phyloP scores from a whole-genome alignment of 805 yeast species.

The Debaryomyces prosopidis region DNA sequence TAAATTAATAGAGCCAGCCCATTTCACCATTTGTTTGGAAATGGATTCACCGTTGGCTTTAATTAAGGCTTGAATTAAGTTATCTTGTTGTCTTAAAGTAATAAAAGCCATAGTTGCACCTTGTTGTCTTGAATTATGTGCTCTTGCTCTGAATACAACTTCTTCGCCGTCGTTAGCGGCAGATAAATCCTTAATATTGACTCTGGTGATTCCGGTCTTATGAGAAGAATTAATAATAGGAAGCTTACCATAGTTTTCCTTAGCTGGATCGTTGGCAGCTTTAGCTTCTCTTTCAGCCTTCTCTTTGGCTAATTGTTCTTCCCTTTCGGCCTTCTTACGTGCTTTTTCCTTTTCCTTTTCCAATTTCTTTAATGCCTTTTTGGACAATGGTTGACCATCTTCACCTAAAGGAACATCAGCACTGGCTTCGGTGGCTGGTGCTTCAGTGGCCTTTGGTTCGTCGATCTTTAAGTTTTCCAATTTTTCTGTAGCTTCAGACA shows the following conservation, averaged over 20 bases:
- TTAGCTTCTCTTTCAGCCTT: constrained; percentile 73
- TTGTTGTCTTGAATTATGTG: constrained; percentile 91
- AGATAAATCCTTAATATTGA: constrained; percentile 55
- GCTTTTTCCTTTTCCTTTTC: constrained; percentile 93
- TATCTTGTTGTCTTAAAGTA: constrained; percentile 87
- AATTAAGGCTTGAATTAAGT: constrained; percentile 79
- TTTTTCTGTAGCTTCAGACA: constrained; percentile 28
- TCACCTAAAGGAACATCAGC: constrained; percentile 47
- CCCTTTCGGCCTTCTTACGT: constrained; percentile 88
- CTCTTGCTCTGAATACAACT: constrained; percentile 88
- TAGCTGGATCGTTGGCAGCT: constrained; percentile 81
- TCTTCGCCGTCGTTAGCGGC: constrained; percentile 70
- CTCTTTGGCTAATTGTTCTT: constrained; percentile 82
- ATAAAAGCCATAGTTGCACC: constrained; percentile 93
- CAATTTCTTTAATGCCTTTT: constrained; percentile 92
- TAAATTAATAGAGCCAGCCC: constrained; percentile 82
- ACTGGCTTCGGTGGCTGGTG: constrained; percentile 16
- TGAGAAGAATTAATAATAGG: constrained; percentile 79
- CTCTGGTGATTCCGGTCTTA: constrained; percentile 67
- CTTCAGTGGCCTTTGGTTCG: constrained; percentile 9
- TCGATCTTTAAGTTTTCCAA: constrained; percentile 22
- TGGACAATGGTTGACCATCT: constrained; percentile 86
- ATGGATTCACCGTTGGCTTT: constrained; percentile 72
- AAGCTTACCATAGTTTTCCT: constrained; percentile 82
- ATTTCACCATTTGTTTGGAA: constrained; percentile 95